Evolutionary conservation across 768 basidiomycete species (phyloP), one percentile per base, ranked within the genome.

Genomic region (Daedaleopsis nitida): DNA sequence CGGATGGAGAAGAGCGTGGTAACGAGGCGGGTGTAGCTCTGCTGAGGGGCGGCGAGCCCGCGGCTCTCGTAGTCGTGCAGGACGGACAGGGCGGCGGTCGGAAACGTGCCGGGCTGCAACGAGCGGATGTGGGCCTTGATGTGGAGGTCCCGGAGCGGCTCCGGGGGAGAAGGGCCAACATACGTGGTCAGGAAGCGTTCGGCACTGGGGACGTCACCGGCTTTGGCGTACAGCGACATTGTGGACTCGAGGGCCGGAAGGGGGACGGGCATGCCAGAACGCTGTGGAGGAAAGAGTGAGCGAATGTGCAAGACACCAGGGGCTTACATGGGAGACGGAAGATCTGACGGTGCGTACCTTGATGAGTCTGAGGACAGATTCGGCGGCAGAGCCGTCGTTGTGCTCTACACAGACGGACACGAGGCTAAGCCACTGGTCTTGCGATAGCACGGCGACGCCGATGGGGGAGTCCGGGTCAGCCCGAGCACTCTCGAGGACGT

Each of bases 1-100:
- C 76, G 78, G 27, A 78, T 76, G 45, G 78, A 77, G 66, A 83
- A 84, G 37, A 87, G 86, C 48, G 80, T 73, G 6, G 77, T 76
- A 60, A 96, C 89, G 50, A 88, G 74, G 21, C 84, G 78, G 10
- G 85, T 86, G 73, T 98, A 97, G 0, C 90, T 85, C 43, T 79
- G 79, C 69, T 92, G 86, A 0, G 94, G 88, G 0, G 91, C 86
- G 2, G 86, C 82, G 35, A 80, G 72, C 16, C 80, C 81, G 55
- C 81, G 77, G 2, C 73, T 69, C 74, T 97, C 96, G 71, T 92
- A 93, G 1, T 78, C 68, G 63, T 93, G 89, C 16, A 97, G 79
- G 50, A 89, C 74, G 0, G 77, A 70, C 17, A 96, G 80, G 1
- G 94, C 92, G 11, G 80, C 72, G 0, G 80, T 78, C 2, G 90